Evolutionary conservation across 352 stramenopile species (phyloP), one percentile per base, ranked within the genome.

Genomic region (Pythium sp.): DNA sequence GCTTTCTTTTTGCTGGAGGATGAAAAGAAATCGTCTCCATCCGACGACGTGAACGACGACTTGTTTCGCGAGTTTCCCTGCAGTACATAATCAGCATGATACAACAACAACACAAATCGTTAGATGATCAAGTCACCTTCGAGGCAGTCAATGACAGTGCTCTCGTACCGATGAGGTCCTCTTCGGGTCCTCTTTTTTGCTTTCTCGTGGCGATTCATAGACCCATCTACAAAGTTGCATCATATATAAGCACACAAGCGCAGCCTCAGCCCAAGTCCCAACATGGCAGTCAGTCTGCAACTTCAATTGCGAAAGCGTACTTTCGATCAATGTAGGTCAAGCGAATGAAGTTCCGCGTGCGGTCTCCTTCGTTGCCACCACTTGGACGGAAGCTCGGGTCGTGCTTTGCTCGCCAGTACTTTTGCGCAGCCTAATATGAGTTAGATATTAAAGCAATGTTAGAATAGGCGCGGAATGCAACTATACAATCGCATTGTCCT

Each of bases 311-410:
- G 2, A 3, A 26, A 7, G 66, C 83, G 51, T 74, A 95, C 82
- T 95, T 94, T 72, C 89, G 83, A 65, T 96, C 87, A 36, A 96
- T 87, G 72, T 93, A 96, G 14, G 88, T 93, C 62, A 93, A 70
- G 9, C 87, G 87, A 60, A 96, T 95, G 70, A 96, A 95, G 67
- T 95, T 95, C n/a, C 88, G 85, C 58, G 84, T 93, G 64, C 87
- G 86, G 28, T 96, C 87, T 67, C 88, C 85, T 34, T 93, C 83
- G 4, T 64, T 94, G 8, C 84, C 80, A 55, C 89, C 89, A 30
- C 71, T 81, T 8, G 86, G 87, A 34, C 88, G 86, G 63, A 90
- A 95, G 62, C 73, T 94, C 28, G 86, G 72, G 69, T 96, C 89
- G 72, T 94, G 87, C 61, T 90, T 93, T 53, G 78, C 82, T 24